Percentiles rank a stretch among this genome's conserved stretches.
Conservation (phyloP, 306 rosid genomes). For the Argentina anserina region DNA sequence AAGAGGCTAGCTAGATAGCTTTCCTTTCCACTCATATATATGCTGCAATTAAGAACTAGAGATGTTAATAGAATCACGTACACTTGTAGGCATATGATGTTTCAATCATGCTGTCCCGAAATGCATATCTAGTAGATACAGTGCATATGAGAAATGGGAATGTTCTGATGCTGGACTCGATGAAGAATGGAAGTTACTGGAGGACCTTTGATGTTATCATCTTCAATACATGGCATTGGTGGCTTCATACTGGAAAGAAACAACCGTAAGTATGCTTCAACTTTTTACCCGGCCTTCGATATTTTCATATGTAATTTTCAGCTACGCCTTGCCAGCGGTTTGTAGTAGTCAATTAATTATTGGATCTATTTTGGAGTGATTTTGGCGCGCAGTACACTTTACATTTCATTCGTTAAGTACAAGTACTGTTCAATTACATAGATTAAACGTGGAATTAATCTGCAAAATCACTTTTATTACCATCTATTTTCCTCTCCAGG, state of each 20-base stretch:
- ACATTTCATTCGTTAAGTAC: not conserved
- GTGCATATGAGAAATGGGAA: conserved; percentile 22
- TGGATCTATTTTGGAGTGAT: not conserved
- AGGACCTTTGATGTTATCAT: conserved; percentile 36
- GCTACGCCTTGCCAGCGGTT: too few relatives aligned
- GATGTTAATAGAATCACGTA: too few relatives aligned
- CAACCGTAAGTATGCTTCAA: conserved; percentile 37
- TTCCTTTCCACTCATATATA: too few relatives aligned
- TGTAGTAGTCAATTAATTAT: too few relatives aligned
- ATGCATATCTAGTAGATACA: conserved; percentile 43
- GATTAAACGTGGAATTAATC: not conserved
- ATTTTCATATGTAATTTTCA: too few relatives aligned
- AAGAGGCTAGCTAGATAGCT: not conserved
- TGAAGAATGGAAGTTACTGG: conserved; percentile 31
- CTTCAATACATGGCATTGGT: conserved; percentile 65
- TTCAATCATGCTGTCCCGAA: conserved; percentile 38
- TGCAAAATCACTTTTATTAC: not conserved
- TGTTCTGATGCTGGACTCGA: conserved; percentile 39
- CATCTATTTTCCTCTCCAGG: not conserved
- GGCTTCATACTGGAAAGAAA: conserved; percentile 49
- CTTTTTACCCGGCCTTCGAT: not conserved
- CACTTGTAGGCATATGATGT: conserved; percentile 36
- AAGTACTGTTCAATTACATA: not conserved
- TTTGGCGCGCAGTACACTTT: not conserved
- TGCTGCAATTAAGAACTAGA: too few relatives aligned